Evolutionary conservation across 225 moss, liverwort and hornwort genomes (phyloP), one percentile per base, ranked within the genome.

Genomic region (Neckera pumila): DNA sequence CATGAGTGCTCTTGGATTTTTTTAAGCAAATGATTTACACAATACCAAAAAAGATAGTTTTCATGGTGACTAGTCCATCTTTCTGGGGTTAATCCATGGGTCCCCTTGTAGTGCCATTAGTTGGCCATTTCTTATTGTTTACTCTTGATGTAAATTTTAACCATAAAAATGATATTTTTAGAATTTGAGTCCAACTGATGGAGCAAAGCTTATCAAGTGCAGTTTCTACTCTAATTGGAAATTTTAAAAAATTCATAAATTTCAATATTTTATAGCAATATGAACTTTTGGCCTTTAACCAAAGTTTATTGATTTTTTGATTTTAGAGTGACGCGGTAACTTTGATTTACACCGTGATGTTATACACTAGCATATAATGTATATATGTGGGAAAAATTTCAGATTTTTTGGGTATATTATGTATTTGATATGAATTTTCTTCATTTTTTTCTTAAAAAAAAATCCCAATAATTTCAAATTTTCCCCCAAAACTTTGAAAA

Each of bases 291-390:
- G 1, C 4, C 2, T 16, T 4, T 10, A 26, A 25, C 25, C 3
- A 56, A n/a, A 1, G 1, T 56, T 78, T n/a, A 4, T 25, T 57
- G 17, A 17, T 57, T 57, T 34, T 25, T 0, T 36, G 6, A 56
- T 9, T 56, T 25, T 56, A 9, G 0, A 16, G 0, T 25, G 10
- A 17, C 2, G 4, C 0, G 0, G 0, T 53, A 56, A 38, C 6
- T 57, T n/a, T 57, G 7, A 1, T 38, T 25, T 17, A 8, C 0
- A 57, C 56, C 2, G 27, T 7, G 2, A 78, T 78, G 0, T 23
- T 17, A 26, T 2, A 23, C 0, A n/a, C 6, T 56, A 26, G 26
- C 3, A 60, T 12, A 10, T 33, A 15, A 10, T 12, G n/a, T 16
- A n/a, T 6, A 26, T 25, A 1, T 26, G 10, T 26, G 3, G 6